Evolutionary conservation across 108 stramenopile species (phyloP), one percentile per base, ranked within the genome.

Genomic region (Skeletonema costatum): DNA sequence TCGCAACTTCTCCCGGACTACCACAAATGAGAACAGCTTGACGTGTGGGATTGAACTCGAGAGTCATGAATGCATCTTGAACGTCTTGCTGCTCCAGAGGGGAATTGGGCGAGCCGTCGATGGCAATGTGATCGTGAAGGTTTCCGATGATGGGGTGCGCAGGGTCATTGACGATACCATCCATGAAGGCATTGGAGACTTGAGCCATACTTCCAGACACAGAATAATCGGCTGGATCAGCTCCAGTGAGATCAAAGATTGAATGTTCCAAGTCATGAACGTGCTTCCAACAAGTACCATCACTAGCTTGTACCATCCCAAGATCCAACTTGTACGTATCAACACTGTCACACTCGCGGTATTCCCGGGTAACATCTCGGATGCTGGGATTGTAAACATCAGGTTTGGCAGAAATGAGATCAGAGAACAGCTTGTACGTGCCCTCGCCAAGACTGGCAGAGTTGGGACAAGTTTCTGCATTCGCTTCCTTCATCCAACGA

Each of bases 1-100:
- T 78, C 21, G 78, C 74, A 12, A 87, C 85, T 62, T 87, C 87
- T 51, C 65, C 69, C 32, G 78, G 82, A 14, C 78, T 80, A 35
- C 84, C 84, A 73, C 87, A 87, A 29, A 82, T 78, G 2, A 80
- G 56, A 46, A 82, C 81, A 42, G 53, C 60, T 10, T 65, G 61
- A 31, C 32, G 32, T 36, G 32, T 32, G 1, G 71, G 33, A 12
- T n/a, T 53, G 11, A 8, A 32, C 16, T 35, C 71, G 6, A 36
- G 16, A 53, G 70, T 64, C 36, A 63, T 68, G n/a, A 72, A 73
- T 29, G 41, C 13, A 32, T 77, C 70, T 66, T 60, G 41, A 16
- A 77, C 36, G 13, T 63, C 71, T 12, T 32, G 44, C 11, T 29
- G 59, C 25, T 71, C 33, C 13, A 77, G 60, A 17, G 33, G n/a